Conservation (phyloP, 1,139 yeast genomes). For the Arxiozyma bovina region DNA sequence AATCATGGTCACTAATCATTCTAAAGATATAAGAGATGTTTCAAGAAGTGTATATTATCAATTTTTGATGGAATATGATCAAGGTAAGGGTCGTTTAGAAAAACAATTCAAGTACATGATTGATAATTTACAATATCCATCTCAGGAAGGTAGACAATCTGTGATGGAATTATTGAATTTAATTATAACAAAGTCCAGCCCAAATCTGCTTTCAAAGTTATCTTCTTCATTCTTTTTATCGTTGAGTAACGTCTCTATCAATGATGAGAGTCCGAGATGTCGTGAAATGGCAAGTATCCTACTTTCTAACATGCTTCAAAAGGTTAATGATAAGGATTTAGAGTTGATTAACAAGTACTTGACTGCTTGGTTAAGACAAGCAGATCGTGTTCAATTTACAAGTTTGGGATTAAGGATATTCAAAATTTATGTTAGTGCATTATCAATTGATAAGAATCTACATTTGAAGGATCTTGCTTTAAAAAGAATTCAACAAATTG, state of each 20-base stretch:
- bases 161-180: conserved; percentile 79
- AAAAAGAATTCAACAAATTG: conserved; percentile 34
- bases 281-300: conserved; percentile 75
- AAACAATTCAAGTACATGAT: conserved; percentile 77
- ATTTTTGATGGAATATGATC: conserved; percentile 90
- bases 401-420: conserved; percentile 75
- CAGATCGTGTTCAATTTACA: conserved; percentile 45
- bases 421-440: conserved; percentile 49
- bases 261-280: conserved; percentile 74
- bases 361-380: conserved; percentile 58
- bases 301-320: conserved; percentile 47
- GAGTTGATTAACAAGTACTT: conserved; percentile 50
- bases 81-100: conserved; percentile 77
- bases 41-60: conserved; percentile 78
- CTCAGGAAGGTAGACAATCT: conserved; percentile 80
- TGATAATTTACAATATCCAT: conserved; percentile 76
- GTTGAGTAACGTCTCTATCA: conserved; percentile 63
- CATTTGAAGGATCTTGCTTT: conserved; percentile 38
- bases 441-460: conserved; percentile 38
- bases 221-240: conserved; percentile 76
- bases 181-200: conserved; percentile 58
- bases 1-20: conserved; percentile 85
- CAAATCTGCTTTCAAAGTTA: conserved; percentile 51
- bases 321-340: conserved; percentile 39
- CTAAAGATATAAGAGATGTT: conserved; percentile 74